Percentiles rank a stretch among this genome's conserved stretches.
Evolutionary conservation across 2,329 filamentous ascomycete species (phyloP).

Genomic region (Neopestalotiopsis sp.): DNA sequence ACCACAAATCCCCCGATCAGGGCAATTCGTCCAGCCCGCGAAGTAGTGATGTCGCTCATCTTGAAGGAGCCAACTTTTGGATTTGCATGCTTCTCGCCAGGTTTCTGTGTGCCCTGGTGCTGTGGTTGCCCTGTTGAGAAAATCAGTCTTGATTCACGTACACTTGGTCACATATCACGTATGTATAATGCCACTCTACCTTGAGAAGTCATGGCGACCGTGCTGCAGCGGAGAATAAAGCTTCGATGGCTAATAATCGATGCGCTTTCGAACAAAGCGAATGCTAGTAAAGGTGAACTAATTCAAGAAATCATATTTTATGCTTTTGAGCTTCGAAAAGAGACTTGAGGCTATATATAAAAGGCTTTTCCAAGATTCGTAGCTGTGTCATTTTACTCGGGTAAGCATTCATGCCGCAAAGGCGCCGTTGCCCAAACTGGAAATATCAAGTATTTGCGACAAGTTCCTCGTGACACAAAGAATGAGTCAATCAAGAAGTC

Average conservation of each 20-base stretch:
- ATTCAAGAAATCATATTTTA: too few relatives aligned
- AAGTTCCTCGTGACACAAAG: background rate
- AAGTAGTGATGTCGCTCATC: slow-evolving; percentile 16
- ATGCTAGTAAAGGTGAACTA: too few relatives aligned
- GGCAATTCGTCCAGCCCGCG: slow-evolving; percentile 15
- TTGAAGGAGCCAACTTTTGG: slow-evolving; percentile 10
- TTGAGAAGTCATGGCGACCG: background rate
- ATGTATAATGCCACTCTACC: background rate
- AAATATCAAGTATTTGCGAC: background rate
- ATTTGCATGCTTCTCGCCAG: background rate
- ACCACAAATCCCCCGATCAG: slow-evolving; percentile 23
- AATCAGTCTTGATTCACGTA: background rate
- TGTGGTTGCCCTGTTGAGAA: background rate
- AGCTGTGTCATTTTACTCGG: background rate
- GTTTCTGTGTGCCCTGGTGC: background rate
- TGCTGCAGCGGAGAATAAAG: background rate
- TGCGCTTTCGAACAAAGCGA: too few relatives aligned
- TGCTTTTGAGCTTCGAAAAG: too few relatives aligned
- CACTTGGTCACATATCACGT: background rate
- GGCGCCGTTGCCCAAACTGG: background rate
- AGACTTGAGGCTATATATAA: background rate
- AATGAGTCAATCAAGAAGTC: background rate
- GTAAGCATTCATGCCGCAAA: slow-evolving; percentile 2
- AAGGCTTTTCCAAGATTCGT: background rate
- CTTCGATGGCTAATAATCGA: background rate